A percentile compares a stretch with the other conserved stretches of the same genome.
phyloP scores from a whole-genome alignment of 139 green algal species.

The Axilococcus clingmanii region DNA sequence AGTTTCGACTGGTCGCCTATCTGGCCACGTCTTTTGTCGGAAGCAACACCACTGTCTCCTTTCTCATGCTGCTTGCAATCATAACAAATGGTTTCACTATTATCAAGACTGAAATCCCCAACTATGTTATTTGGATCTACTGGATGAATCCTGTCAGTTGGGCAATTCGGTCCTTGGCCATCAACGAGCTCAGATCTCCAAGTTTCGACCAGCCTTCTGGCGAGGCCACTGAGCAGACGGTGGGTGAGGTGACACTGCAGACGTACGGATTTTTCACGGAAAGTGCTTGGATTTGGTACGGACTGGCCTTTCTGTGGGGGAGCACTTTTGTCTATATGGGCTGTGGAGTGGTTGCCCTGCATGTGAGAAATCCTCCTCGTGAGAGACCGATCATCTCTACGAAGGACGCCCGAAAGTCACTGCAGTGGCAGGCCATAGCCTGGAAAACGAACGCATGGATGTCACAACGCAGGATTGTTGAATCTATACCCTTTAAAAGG shows the following conservation, averaged over 20 bases:
- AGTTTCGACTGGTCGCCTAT: constrained; percentile 52
- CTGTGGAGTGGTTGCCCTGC: constrained; percentile 23
- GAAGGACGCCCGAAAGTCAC: background rate
- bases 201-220: constrained; percentile 4
- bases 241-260: constrained; percentile 1
- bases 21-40: constrained; percentile 23
- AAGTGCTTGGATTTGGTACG: constrained; percentile 45
- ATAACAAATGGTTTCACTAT: constrained; percentile 53
- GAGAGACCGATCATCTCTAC: constrained; percentile 8
- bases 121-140: constrained; percentile 21
- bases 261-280: constrained; percentile 47
- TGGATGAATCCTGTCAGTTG: constrained; percentile 12
- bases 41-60: constrained; percentile 8
- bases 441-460: background rate
- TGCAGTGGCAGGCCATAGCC: background rate
- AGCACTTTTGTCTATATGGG: constrained; percentile 15
- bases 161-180: constrained; percentile 6
- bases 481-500: no score
- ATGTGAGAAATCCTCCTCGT: constrained; percentile 14
- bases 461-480: background rate
- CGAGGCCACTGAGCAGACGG: no score
- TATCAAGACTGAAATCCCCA: constrained; percentile 28
- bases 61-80: constrained; percentile 3
- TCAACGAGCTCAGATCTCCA: constrained; percentile 16
- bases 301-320: constrained; percentile 23